phyloP scores from a whole-genome alignment of 2,329 filamentous ascomycete species.

The Fusarium devonianum region DNA sequence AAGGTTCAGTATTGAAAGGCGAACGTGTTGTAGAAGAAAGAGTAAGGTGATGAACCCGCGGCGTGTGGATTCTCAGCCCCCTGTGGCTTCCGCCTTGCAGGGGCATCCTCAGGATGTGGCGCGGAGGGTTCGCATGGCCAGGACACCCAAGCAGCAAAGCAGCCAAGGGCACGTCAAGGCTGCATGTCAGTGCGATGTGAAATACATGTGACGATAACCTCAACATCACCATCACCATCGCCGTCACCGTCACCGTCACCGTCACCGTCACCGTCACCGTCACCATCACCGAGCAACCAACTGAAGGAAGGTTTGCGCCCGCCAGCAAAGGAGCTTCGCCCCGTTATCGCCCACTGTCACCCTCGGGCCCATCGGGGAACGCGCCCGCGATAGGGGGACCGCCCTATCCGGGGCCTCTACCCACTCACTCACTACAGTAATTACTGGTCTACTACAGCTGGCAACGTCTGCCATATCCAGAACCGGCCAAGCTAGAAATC shows the following conservation, averaged over 20 bases:
- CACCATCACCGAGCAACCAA: too few relatives aligned
- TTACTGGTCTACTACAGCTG: conserved; percentile 34
- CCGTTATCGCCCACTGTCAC: too few relatives aligned
- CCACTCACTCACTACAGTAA: too few relatives aligned
- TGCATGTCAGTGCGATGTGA: conserved; percentile 7
- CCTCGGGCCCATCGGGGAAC: background rate
- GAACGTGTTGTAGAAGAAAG: too few relatives aligned
- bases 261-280: too few relatives aligned
- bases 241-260: background rate
- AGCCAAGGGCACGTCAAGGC: too few relatives aligned
- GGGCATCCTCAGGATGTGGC: conserved; percentile 14
- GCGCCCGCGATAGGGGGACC: background rate
- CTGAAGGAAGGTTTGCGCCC: too few relatives aligned
- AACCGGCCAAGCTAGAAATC: conserved; percentile 9
- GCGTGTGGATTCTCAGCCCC: conserved; percentile 16
- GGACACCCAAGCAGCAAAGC: background rate
- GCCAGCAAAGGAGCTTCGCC: too few relatives aligned
- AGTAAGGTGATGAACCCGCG: too few relatives aligned
- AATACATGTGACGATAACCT: conserved; percentile 27
- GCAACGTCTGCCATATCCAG: conserved; percentile 24
- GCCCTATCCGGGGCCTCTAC: background rate
- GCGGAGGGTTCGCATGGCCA: conserved; percentile 4
- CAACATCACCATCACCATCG: conserved; percentile 11
- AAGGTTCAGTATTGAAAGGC: too few relatives aligned
- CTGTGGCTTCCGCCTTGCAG: conserved; percentile 14